These are phyloP conservation scores for Taiozyma sp. DNA, from an alignment of 1,139 yeast species.

Conservation along the genomic window DNA sequence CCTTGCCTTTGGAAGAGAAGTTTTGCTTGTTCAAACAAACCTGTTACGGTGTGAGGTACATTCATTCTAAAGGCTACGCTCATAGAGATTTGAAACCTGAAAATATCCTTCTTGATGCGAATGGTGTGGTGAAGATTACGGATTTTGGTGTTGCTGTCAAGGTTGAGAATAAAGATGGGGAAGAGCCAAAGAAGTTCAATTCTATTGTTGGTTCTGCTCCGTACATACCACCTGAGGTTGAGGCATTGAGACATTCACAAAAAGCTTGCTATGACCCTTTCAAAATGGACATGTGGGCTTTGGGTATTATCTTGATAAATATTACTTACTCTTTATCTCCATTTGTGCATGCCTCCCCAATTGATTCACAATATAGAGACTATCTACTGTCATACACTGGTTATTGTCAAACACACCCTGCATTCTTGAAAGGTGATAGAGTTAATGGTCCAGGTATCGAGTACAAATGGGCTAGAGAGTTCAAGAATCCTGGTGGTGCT, in stretches of 20 bases:
- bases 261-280: constrained; percentile 49
- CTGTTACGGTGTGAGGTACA: constrained; percentile 54
- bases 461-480: constrained; percentile 58
- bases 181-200: constrained; percentile 40
- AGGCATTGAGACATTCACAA: constrained; percentile 38
- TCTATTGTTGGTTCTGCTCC: constrained; percentile 76
- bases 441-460: constrained; percentile 64
- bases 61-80: constrained; percentile 76
- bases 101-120: constrained; percentile 57
- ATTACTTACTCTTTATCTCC: constrained; percentile 59
- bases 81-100: constrained; percentile 96
- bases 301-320: constrained; percentile 63
- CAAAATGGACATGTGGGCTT: constrained; percentile 68
- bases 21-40: constrained; percentile 45
- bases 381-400: constrained; percentile 50
- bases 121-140: constrained; percentile 64
- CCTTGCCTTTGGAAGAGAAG: constrained; percentile 47
- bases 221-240: constrained; percentile 74
- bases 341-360: constrained; percentile 44
- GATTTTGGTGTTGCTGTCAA: constrained; percentile 72
- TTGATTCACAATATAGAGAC: constrained; percentile 55
- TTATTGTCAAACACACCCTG: constrained; percentile 45
- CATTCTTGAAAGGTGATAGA: constrained; percentile 46
- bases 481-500: constrained; percentile 54
- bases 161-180: constrained; percentile 49